Base-by-base conservation (phyloP, 192 early-diverging fungal genomes). In the Mortierella hygrophila region DNA sequence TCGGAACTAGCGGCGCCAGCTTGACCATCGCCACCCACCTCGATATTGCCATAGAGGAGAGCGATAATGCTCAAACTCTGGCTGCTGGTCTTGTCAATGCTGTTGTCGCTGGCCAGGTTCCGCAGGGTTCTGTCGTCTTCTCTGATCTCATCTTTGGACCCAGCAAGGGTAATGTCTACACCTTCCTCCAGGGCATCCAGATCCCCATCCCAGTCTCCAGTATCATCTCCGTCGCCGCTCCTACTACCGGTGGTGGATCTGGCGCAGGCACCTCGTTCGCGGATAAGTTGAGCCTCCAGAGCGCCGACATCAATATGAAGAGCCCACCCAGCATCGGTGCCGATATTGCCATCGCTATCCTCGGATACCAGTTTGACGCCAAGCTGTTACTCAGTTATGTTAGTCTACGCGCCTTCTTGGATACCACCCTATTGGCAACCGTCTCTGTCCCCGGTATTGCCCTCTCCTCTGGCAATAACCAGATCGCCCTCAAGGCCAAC, bases 341-440 rank as follows among this genome's bases (percentile, higher is more conserved):
- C 63, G 82, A 83, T 55, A 44, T 83, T 40, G 82, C 40, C 11
- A 60, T 83, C 38, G 76, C 76, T 16, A 35, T 83, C 21, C 57
- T 74, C 65, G 82, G 82, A 9, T 83, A 57, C 72, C 55, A 72
- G 63, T 78, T 83, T 72, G 75, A 86, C 70, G 79, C 83, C 11
- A 47, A 81, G 79, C 46, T 86, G 57, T 52, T 81, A 75, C 75
- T 86, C 70, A 81, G 81, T 70, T 86, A 86, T 74, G 79, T 86
- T 42, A 77, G 78, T 26, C 38, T 86, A 75, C 75, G 63, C 29
- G 79, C 83, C 8, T 86, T 81, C 75, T 81, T 86, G 75, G 83
- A 86, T 23, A 18, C 47, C 7, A 81, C 83, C 47, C 75, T 79
- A 21, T 18, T 86, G n/a, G 83, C 83, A 1, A 86, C 78, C 6